Evolutionary conservation across 495 filamentous ascomycete genomes (phyloP), one percentile per base, ranked within the genome.

Genomic region (Hyphodiscus hymeniophilus): DNA sequence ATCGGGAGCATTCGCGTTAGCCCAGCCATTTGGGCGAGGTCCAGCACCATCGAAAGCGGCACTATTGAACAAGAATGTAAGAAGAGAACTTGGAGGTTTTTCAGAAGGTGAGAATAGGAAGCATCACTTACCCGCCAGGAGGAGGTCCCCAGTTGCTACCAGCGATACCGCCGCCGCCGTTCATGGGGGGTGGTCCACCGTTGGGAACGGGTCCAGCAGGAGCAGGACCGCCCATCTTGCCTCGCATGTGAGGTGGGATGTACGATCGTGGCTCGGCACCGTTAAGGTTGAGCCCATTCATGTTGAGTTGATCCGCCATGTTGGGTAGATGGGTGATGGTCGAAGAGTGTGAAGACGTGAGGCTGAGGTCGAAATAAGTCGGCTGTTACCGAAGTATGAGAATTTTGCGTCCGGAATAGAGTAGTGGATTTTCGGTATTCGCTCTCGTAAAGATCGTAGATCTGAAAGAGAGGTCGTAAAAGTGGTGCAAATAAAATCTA

Each of bases 281-380:
- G 63, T 76, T 76, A 56, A 95, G 73, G 64, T 74, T 84, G 61
- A 95, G 74, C 64, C 84, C 82, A 66, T 77, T 80, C 85, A 96
- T 90, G 66, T 89, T 88, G 56, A 98, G 80, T 71, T 94, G 82
- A 67, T 95, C 89, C 67, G 92, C 91, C 92, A 97, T 97, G 57
- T 47, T 60, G 55, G 36, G 43, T 47, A 26, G 18, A 42, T 28
- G 26, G 26, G 13, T 28, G 47, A 42, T 33, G 45, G 28, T 53
- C 56, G 52, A 48, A 36, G 41, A 59, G 55, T 49, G 41, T 45
- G 39, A 45, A 22, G 23, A 31, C 31, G 22, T 44, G 35, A 48
- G 48, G 45, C 39, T 52, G 48, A 41, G 20, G 51, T 39, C 11
- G 40, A 45, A 20, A 36, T 4, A 35, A 24, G 39, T 31, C 41